A percentile compares a stretch with the other conserved stretches of the same genome.
phyloP scores from a whole-genome alignment of 2,329 filamentous ascomycete genomes.

The Beauveria caledonica region DNA sequence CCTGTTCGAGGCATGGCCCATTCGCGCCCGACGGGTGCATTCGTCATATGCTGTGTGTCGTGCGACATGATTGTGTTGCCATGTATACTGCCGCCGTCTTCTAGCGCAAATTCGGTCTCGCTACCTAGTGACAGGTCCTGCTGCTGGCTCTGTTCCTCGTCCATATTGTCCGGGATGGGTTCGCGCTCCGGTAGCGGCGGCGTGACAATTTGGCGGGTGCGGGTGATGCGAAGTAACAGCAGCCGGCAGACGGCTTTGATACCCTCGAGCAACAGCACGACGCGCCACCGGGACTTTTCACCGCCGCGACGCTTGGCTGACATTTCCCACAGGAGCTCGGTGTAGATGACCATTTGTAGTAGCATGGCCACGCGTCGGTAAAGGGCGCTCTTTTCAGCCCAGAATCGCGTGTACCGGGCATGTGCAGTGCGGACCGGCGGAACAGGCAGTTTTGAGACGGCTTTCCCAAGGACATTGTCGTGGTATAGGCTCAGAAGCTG shows the following conservation, averaged over 20 bases:
- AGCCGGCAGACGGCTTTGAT: slow-evolving; percentile 81
- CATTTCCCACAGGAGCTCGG: slow-evolving; percentile 97
- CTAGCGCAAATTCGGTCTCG: slow-evolving; percentile 33
- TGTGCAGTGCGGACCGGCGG: slow-evolving; percentile 48
- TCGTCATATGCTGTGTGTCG: slow-evolving; percentile 18
- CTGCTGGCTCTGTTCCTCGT: slow-evolving; percentile 27
- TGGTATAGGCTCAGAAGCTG: slow-evolving; percentile 90
- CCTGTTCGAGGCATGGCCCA: slow-evolving; percentile 97
- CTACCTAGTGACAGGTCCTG: slow-evolving; percentile 33
- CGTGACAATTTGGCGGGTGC: slow-evolving; percentile 71
- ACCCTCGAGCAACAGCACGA: slow-evolving; percentile 75
- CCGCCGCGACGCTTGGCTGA: slow-evolving; percentile 77
- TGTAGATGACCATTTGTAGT: slow-evolving; percentile 87
- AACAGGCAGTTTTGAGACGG: slow-evolving; percentile 50
- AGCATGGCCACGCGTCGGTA: slow-evolving; percentile 77
- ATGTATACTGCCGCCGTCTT: slow-evolving; percentile 20
- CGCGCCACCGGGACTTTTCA: slow-evolving; percentile 72
- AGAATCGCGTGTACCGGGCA: slow-evolving; percentile 59
- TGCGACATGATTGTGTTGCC: slow-evolving; percentile 19
- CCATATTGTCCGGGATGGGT: slow-evolving; percentile 52
- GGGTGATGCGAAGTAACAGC: slow-evolving; percentile 72
- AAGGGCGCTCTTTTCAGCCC: slow-evolving; percentile 53
- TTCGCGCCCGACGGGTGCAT: slow-evolving; percentile 41
- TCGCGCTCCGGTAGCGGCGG: slow-evolving; percentile 84
- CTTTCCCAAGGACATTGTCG: slow-evolving; percentile 69